Conservation (phyloP, 495 filamentous ascomycete genomes). For the Aspergillus cavernicola region DNA sequence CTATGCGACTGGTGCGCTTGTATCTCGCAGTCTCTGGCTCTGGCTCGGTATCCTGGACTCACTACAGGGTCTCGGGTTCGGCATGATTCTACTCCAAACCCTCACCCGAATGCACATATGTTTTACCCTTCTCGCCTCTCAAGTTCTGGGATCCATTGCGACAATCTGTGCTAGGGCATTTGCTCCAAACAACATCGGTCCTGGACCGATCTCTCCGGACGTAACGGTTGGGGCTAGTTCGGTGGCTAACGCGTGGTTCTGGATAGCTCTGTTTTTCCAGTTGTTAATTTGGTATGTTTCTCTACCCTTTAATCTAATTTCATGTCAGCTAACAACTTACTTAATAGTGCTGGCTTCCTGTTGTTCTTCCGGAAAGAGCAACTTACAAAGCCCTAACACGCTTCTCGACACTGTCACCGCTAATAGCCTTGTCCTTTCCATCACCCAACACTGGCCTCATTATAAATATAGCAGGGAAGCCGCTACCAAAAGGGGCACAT, state of each 20-base stretch:
- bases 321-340: neutral
- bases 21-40: slow-evolving; percentile 48
- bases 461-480: no score
- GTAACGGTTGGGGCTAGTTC: slow-evolving; percentile 42
- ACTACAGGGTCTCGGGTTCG: slow-evolving; percentile 48
- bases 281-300: slow-evolving; percentile 54
- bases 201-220: slow-evolving; percentile 47
- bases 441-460: no score
- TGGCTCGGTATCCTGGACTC: slow-evolving; percentile 50
- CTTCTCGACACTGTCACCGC: neutral
- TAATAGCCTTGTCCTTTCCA: no score
- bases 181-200: slow-evolving; percentile 47
- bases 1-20: slow-evolving; percentile 38
- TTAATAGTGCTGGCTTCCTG: slow-evolving; percentile 54
- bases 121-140: slow-evolving; percentile 48
- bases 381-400: slow-evolving; percentile 57
- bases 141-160: slow-evolving; percentile 48
- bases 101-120: slow-evolving; percentile 49
- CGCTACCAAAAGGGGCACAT: neutral
- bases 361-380: slow-evolving; percentile 72
- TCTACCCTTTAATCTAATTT: neutral
- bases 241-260: slow-evolving; percentile 59
- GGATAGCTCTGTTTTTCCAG: slow-evolving; percentile 61
- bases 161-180: slow-evolving; percentile 46
- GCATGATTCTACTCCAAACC: slow-evolving; percentile 50